phyloP scores from a whole-genome alignment of 2,329 filamentous ascomycete genomes.

The Ceratocystis ficicola region DNA sequence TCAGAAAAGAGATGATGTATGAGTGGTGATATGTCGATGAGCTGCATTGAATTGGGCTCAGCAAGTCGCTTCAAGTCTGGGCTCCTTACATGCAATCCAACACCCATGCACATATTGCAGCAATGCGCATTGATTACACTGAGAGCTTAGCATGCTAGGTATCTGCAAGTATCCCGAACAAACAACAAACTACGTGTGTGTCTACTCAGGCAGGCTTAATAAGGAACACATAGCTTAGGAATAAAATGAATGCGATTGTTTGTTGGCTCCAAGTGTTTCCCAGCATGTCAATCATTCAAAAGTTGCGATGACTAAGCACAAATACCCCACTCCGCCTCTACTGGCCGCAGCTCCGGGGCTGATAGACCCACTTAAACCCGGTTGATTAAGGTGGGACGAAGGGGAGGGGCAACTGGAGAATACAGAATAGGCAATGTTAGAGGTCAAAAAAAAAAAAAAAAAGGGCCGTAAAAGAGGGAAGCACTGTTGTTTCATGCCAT shows the following conservation, averaged over 20 bases:
- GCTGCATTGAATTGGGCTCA: not conserved
- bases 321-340: not conserved
- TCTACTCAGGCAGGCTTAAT: too few species aligned
- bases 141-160: not conserved
- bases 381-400: conserved; percentile 1
- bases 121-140: not conserved
- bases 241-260: too few species aligned
- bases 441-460: not conserved
- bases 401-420: not conserved
- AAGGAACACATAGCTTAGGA: too few species aligned
- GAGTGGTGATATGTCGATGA: not conserved
- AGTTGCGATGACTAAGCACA: not conserved
- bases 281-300: too few species aligned
- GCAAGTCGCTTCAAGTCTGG: not conserved
- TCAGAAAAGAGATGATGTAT: not conserved
- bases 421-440: not conserved
- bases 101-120: not conserved
- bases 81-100: not conserved
- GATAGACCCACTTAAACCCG: conserved; percentile 6
- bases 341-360: not conserved
- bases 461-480: not conserved
- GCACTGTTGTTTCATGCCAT: conserved; percentile 1
- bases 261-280: too few species aligned
- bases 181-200: not conserved
- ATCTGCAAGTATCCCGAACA: conserved; percentile 2